Base-by-base conservation (phyloP, 768 basidiomycete genomes). In the Termitomyces sp. region DNA sequence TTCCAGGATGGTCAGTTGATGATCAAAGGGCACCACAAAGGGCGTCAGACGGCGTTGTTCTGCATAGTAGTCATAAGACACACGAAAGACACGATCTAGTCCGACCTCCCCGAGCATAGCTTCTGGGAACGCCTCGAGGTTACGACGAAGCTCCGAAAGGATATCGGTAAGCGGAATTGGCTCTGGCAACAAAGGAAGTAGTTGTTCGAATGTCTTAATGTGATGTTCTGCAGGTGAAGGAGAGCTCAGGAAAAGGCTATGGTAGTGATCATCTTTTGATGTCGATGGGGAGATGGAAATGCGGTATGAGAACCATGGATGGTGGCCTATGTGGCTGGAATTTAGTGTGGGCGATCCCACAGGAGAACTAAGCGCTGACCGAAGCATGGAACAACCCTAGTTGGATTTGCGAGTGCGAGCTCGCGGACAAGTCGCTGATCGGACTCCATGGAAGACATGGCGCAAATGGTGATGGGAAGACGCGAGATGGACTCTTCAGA, bases 41-140 rank as follows among this genome's bases (percentile, higher is more conserved):
- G 86, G 84, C 4, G 94, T 89, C 36, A 95, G 73, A 51, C 77
- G 71, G 44, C 83, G 83, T 3, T 79, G 75, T 14, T 71, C 74
- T 14, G 79, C 75, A 16, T 73, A 73, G 26, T 79, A 82, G 53
- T 84, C 75, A 60, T 80, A 79, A 0, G 93, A 88, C 24, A 96
- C 78, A 30, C 90, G 86, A 64, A 89, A 90, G 16, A 79, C 76
- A 26, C 89, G 84, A 72, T 99, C 96, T 37, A 99, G 72, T 2
- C 96, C 96, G 6, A 98, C 88, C 73, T 99, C 96, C 40, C 96
- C 96, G 1, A 99, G 75, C 85, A 97, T 89, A 12, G 92, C 87
- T 40, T 74, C 67, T 2, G 90, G 85, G 63, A 87, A 87, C 2
- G 69, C 68, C n/a, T 63, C 61, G 16, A 98, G 79, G 68, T 89